Evolutionary conservation across 768 basidiomycete genomes (phyloP).

Genomic region (Rubroboletus satanas): DNA sequence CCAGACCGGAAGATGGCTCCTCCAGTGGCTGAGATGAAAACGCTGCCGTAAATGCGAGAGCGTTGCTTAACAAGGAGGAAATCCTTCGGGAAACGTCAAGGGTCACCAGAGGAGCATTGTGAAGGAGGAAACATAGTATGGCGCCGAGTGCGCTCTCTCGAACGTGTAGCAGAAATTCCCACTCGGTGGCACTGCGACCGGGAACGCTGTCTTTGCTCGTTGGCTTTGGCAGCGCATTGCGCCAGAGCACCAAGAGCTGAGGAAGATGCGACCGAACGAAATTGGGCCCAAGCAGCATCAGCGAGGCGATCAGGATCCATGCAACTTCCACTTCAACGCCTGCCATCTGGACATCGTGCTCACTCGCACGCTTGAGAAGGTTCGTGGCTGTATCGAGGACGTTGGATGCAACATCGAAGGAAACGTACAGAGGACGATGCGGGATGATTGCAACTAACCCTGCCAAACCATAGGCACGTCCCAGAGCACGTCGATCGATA

Average conservation of each 20-base stretch:
- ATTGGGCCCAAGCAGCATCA: constrained; percentile 90
- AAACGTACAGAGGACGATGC: constrained; percentile 86
- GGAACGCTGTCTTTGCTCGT: constrained; percentile 77
- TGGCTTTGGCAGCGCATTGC: constrained; percentile 94
- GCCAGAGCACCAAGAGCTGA: constrained; percentile 92
- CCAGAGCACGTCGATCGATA: constrained; percentile 66
- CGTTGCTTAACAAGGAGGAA: constrained; percentile 81
- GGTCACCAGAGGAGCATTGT: constrained; percentile 78
- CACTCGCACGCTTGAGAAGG: constrained; percentile 85
- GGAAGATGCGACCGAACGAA: constrained; percentile 93
- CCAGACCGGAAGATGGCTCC: constrained; percentile 44
- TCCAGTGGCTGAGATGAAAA: constrained; percentile 70
- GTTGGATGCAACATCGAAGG: constrained; percentile 88
- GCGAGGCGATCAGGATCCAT: constrained; percentile 86
- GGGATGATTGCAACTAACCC: constrained; percentile 84
- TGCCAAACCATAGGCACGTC: constrained; percentile 87
- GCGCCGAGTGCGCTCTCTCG: constrained; percentile 88
- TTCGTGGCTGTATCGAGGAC: constrained; percentile 89
- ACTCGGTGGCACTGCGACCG: constrained; percentile 70
- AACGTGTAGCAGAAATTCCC: constrained; percentile 88
- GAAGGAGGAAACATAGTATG: constrained; percentile 79
- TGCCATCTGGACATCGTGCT: constrained; percentile 82
- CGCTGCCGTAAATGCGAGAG: constrained; percentile 83
- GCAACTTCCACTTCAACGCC: constrained; percentile 87
- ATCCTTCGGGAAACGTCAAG: constrained; percentile 90